Conservation (phyloP, 139 green algal species). For the Chlamydomonas sp. region DNA sequence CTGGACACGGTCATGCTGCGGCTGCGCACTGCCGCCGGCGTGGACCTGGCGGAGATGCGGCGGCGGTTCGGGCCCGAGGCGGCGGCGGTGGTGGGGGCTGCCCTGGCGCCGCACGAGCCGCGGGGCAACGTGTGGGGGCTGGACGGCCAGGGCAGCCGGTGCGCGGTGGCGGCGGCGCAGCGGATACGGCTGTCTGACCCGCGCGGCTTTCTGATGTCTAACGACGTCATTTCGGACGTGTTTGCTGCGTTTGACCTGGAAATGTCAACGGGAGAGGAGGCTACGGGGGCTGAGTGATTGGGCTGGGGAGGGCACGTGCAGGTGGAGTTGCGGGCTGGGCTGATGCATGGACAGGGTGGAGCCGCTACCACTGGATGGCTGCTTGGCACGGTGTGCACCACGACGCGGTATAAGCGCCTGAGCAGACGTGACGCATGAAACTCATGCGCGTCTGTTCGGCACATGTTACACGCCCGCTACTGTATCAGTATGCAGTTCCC, state of each 20-base stretch:
- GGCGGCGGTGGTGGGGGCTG: slow-evolving; percentile 11
- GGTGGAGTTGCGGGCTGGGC: too few species aligned
- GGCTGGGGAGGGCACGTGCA: not conserved
- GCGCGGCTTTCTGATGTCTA: slow-evolving; percentile 86
- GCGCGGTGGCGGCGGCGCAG: not conserved
- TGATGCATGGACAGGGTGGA: too few species aligned
- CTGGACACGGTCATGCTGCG: slow-evolving; percentile 90
- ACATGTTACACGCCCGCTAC: too few species aligned
- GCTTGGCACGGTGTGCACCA: too few species aligned
- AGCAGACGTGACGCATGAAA: too few species aligned
- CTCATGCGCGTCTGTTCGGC: too few species aligned
- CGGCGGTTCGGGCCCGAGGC: slow-evolving; percentile 49
- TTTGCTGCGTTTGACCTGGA: slow-evolving; percentile 77
- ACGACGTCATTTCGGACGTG: slow-evolving; percentile 87
- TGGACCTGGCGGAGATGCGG: slow-evolving; percentile 69
- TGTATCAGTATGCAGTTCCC: too few species aligned
- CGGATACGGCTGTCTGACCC: slow-evolving; percentile 79
- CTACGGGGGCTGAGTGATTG: not conserved
- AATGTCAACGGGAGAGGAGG: not conserved
- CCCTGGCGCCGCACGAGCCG: slow-evolving; percentile 47
- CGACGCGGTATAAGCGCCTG: too few species aligned
- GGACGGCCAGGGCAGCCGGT: not conserved
- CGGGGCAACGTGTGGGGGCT: slow-evolving; percentile 33
- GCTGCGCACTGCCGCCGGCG: slow-evolving; percentile 77
- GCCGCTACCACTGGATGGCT: too few species aligned